Percentiles rank a stretch among this genome's conserved stretches.
phyloP scores from a whole-genome alignment of 2,329 filamentous ascomycete genomes.

The Diaporthe eres region DNA sequence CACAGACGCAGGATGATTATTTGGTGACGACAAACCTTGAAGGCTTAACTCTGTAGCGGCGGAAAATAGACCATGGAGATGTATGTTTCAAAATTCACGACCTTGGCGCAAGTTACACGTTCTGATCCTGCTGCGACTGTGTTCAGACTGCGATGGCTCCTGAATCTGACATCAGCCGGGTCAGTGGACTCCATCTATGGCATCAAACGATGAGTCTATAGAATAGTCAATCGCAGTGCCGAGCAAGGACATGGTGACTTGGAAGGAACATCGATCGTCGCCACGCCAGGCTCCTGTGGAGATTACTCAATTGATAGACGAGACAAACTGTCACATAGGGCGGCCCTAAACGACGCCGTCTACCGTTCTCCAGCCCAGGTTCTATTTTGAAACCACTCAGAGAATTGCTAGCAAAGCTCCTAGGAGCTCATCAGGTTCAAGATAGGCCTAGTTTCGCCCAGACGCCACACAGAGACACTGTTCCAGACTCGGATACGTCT shows the following conservation, averaged over 20 bases:
- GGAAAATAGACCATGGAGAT: background rate
- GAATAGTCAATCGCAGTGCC: background rate
- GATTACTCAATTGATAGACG: background rate
- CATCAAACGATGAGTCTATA: background rate
- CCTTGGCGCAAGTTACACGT: background rate
- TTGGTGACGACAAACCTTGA: background rate
- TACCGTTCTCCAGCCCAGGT: background rate
- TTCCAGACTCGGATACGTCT: constrained; percentile 5
- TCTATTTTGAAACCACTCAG: background rate
- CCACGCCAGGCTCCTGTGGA: constrained; percentile 4
- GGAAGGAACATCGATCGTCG: background rate
- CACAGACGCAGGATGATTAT: background rate
- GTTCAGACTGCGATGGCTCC: background rate
- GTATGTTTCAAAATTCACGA: background rate
- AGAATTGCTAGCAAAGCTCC: background rate
- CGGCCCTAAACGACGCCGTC: background rate
- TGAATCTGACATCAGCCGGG: background rate
- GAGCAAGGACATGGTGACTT: constrained; percentile 13
- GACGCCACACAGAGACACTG: background rate
- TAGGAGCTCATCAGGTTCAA: background rate
- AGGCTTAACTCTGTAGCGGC: background rate
- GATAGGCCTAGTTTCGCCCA: background rate
- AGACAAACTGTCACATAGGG: background rate
- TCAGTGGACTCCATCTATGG: background rate
- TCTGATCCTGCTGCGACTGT: background rate